These are phyloP conservation scores for Trichoderma atrobrunneum DNA, from an alignment of 2,329 filamentous ascomycete genomes.

Conservation along the genomic window DNA sequence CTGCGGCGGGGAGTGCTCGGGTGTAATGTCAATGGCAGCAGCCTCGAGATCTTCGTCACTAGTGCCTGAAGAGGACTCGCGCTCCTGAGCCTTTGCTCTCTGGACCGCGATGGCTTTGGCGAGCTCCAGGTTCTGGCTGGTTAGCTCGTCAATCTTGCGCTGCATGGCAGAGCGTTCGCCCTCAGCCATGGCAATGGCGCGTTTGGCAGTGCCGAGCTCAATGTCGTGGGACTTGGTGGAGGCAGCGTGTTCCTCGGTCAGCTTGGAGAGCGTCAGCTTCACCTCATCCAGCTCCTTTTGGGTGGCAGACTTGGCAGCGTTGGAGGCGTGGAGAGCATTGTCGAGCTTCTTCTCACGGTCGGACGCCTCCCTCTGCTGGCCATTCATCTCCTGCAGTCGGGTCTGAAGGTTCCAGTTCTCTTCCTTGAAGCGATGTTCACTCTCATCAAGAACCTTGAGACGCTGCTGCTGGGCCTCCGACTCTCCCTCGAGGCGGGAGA, in stretches of 20 bases:
- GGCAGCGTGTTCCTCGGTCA: slow-evolving; percentile 75
- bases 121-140: slow-evolving; percentile 85
- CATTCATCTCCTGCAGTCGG: slow-evolving; percentile 78
- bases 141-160: slow-evolving; percentile 83
- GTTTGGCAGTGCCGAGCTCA: slow-evolving; percentile 79
- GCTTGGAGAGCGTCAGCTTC: slow-evolving; percentile 72
- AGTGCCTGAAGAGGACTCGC: slow-evolving; percentile 55
- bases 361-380: slow-evolving; percentile 68
- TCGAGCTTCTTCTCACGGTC: slow-evolving; percentile 82
- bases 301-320: slow-evolving; percentile 70
- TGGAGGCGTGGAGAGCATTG: slow-evolving; percentile 66
- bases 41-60: slow-evolving; percentile 64
- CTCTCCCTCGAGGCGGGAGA: slow-evolving; percentile 77
- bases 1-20: slow-evolving; percentile 84
- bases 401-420: slow-evolving; percentile 98
- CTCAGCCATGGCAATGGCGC: slow-evolving; percentile 75
- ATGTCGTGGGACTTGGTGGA: slow-evolving; percentile 81
- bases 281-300: slow-evolving; percentile 91
- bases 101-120: slow-evolving; percentile 77
- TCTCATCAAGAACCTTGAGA: slow-evolving; percentile 81
- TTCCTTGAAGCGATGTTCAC: slow-evolving; percentile 93
- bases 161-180: slow-evolving; percentile 75
- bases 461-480: slow-evolving; percentile 75
- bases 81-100: slow-evolving; percentile 64
- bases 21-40: slow-evolving; percentile 67